phyloP scores from a whole-genome alignment of 768 basidiomycete genomes.

The Hemileccinum impolitum region DNA sequence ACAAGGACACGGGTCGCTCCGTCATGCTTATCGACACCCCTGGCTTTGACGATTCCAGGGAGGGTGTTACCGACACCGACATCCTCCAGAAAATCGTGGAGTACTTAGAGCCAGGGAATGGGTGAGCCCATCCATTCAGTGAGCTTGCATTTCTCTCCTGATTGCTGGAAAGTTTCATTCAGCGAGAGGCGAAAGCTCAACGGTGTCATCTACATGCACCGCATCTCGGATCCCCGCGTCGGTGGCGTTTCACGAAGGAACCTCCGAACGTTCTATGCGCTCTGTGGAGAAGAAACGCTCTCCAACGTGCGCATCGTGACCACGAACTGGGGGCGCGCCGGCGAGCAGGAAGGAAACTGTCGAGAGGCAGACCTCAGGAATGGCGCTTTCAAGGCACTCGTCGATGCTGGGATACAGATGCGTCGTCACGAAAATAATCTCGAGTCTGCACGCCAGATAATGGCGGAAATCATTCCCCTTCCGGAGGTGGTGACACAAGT shows the following conservation, averaged over 20 bases:
- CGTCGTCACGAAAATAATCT: conserved; percentile 36
- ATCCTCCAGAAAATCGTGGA: conserved; percentile 17
- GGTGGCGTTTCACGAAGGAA: conserved; percentile 40
- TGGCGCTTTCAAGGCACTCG: conserved; percentile 41
- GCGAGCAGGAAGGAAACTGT: conserved; percentile 19
- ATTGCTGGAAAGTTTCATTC: neutral
- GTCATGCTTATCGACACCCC: conserved; percentile 16
- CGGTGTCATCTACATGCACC: too few relatives aligned
- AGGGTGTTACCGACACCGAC: conserved; percentile 17
- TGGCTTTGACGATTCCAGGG: conserved; percentile 16
- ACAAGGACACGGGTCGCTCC: neutral
- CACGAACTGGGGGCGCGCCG: conserved; percentile 44
- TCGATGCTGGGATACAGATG: conserved; percentile 41
- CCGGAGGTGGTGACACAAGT: conserved; percentile 39
- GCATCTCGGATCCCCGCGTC: conserved; percentile 43
- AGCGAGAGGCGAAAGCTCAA: too few relatives aligned
- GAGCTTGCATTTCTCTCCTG: neutral
- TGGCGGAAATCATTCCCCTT: conserved; percentile 36
- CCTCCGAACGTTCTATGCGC: conserved; percentile 41
- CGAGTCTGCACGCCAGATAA: conserved; percentile 39
- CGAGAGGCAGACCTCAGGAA: conserved; percentile 31
- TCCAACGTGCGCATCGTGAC: conserved; percentile 45
- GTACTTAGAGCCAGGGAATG: neutral
- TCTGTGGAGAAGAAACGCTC: conserved; percentile 43
- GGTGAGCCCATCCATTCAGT: neutral